phyloP scores from a whole-genome alignment of 192 early-diverging fungal genomes.

The Coemansia sp. region DNA sequence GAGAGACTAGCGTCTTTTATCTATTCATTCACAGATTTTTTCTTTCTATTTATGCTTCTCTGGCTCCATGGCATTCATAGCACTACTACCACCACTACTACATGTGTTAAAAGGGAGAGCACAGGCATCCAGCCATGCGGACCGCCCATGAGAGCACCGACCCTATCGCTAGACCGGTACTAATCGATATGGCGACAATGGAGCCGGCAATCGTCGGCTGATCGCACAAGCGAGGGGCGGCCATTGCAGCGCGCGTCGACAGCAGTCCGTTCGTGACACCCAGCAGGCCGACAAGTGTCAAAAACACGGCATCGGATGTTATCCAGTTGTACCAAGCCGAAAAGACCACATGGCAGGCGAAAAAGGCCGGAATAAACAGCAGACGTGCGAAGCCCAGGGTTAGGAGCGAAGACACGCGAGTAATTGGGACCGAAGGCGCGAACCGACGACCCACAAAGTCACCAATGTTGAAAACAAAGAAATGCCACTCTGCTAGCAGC shows the following conservation, averaged over 20 bases:
- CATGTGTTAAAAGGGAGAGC: conserved; percentile 22
- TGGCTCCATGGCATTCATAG: neutral
- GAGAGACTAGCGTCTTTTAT: conserved; percentile 30
- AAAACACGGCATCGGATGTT: conserved; percentile 38
- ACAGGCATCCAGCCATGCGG: conserved; percentile 39
- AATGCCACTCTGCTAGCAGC: conserved; percentile 59
- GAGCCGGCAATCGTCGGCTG: conserved; percentile 64
- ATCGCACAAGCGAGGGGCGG: conserved; percentile 33
- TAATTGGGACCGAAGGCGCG: conserved; percentile 38
- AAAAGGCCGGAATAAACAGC: conserved; percentile 66
- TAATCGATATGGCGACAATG: conserved; percentile 64
- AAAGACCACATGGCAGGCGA: conserved; percentile 65
- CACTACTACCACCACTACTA: neutral
- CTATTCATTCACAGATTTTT: neutral
- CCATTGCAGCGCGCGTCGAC: conserved; percentile 66
- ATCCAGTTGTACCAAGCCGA: conserved; percentile 58
- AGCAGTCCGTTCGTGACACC: conserved; percentile 65
- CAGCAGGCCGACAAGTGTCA: conserved; percentile 58
- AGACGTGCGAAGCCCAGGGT: conserved; percentile 53
- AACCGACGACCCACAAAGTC: conserved; percentile 67
- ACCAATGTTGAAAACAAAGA: conserved; percentile 68
- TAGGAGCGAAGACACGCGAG: conserved; percentile 35
- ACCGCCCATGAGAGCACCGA: conserved; percentile 55
- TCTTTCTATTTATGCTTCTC: conserved; percentile 1
- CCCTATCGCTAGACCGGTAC: conserved; percentile 67